phyloP scores from a whole-genome alignment of 306 rosid genomes.

The Dryas alaskensis region DNA sequence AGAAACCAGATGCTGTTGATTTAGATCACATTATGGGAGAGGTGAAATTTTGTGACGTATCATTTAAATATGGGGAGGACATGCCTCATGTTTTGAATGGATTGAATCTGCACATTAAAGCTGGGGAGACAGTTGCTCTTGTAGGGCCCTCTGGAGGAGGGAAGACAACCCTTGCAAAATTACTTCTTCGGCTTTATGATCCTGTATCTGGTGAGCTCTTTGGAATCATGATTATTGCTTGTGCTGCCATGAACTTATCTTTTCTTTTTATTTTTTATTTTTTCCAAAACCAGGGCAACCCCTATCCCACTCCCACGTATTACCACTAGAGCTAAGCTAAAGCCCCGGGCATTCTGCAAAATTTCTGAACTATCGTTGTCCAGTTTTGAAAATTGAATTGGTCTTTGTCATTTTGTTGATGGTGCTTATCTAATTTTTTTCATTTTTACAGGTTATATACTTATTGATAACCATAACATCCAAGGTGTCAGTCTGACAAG shows the following conservation, averaged over 20 bases:
- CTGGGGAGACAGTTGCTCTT: slow-evolving; percentile 88
- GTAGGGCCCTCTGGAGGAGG: slow-evolving; percentile 98
- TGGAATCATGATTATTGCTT: slow-evolving; percentile 8
- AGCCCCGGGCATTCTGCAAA: background rate
- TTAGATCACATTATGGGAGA: slow-evolving; percentile 61
- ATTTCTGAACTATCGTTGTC: background rate
- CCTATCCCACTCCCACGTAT: background rate
- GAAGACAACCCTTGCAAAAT: slow-evolving; percentile 76
- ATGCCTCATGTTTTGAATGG: slow-evolving; percentile 58
- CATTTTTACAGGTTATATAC: slow-evolving; percentile 53
- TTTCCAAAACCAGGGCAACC: background rate
- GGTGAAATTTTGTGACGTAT: slow-evolving; percentile 61
- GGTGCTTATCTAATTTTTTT: slow-evolving; percentile 20
- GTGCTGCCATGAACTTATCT: background rate
- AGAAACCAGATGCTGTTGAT: slow-evolving; percentile 61
- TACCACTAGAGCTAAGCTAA: background rate
- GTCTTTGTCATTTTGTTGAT: background rate
- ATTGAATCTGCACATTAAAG: slow-evolving; percentile 62
- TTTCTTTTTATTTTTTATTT: background rate
- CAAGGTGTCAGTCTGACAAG: slow-evolving; percentile 50
- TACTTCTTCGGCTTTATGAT: slow-evolving; percentile 86
- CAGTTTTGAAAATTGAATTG: background rate
- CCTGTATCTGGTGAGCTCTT: slow-evolving; percentile 63
- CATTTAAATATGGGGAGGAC: slow-evolving; percentile 61
- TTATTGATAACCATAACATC: slow-evolving; percentile 61